phyloP scores from a whole-genome alignment of 768 basidiomycete species.

The Hortiboletus flavorubellus region DNA sequence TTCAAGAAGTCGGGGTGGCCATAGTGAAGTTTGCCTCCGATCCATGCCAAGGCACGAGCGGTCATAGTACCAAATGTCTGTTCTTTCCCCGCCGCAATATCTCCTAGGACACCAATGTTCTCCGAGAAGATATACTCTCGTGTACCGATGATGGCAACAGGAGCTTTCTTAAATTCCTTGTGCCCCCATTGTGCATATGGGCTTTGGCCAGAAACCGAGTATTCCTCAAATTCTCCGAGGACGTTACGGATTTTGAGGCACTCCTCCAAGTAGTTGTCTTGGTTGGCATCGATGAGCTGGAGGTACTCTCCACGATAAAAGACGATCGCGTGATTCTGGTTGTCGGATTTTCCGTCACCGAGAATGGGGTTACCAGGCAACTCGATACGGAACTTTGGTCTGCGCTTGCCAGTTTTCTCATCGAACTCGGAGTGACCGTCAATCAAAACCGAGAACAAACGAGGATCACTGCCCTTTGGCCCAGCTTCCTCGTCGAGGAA shows the following conservation, averaged over 20 bases:
- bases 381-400: conserved; percentile 97
- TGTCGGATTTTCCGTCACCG: conserved; percentile 98
- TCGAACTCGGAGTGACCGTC: conserved; percentile 97
- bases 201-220: conserved; percentile 83
- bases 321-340: conserved; percentile 98
- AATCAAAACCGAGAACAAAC: conserved; percentile 89
- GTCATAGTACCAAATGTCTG: conserved; percentile 99
- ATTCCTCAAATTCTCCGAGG: conserved; percentile 97
- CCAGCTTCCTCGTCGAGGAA: conserved; percentile 95
- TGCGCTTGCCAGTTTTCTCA: conserved; percentile 80
- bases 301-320: conserved; percentile 99
- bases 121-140: conserved; percentile 99
- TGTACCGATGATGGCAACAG: conserved; percentile 97
- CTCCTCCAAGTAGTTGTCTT: conserved; percentile 99
- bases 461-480: conserved; percentile 83
- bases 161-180: conserved; percentile 85
- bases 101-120: conserved; percentile 98
- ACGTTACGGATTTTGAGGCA: conserved; percentile 98
- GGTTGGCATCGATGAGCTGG: conserved; percentile 99
- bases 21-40: conserved; percentile 97
- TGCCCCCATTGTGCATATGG: conserved; percentile 97
- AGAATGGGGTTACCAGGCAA: conserved; percentile 98
- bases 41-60: conserved; percentile 92
- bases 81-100: conserved; percentile 99
- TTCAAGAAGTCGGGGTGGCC: conserved; percentile 99